phyloP scores from a whole-genome alignment of 1,284 basidiomycete species.

The Exobasidium cylindrosporum region DNA sequence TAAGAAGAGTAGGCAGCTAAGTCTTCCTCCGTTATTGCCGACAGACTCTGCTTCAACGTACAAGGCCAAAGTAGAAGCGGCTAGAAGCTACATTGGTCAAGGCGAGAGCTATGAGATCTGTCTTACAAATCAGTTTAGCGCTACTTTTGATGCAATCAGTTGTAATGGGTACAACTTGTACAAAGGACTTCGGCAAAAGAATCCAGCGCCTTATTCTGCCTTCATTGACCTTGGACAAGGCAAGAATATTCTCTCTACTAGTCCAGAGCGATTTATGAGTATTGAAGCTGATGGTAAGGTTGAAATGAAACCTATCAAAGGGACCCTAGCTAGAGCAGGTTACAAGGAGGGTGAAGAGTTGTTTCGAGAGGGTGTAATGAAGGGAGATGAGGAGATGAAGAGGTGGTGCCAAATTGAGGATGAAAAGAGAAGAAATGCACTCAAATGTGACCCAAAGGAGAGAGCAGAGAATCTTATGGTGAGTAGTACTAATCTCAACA shows the following conservation, averaged over 20 bases:
- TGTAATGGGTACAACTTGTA: constrained; percentile 38
- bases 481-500: constrained; percentile 26
- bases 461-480: constrained; percentile 94
- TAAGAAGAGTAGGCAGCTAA: not conserved
- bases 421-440: constrained; percentile 54
- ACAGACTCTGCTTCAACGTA: constrained; percentile 58
- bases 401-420: constrained; percentile 52
- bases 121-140: constrained; percentile 70
- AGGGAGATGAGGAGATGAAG: not conserved
- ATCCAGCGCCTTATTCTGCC: constrained; percentile 87
- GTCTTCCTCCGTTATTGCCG: constrained; percentile 2
- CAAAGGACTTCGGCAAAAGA: constrained; percentile 61
- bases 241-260: constrained; percentile 67
- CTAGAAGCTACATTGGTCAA: constrained; percentile 72
- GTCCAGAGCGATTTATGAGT: constrained; percentile 91
- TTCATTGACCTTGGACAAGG: constrained; percentile 69
- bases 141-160: constrained; percentile 32
- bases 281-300: constrained; percentile 67
- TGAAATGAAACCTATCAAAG: constrained; percentile 94
- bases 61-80: constrained; percentile 68
- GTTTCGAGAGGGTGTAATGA: constrained; percentile 8
- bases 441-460: constrained; percentile 80
- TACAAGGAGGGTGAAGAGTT: constrained; percentile 39
- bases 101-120: constrained; percentile 97
- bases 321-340: constrained; percentile 60